Evolutionary conservation across 768 basidiomycete species (phyloP).

Genomic region (Serendipita vermifera): DNA sequence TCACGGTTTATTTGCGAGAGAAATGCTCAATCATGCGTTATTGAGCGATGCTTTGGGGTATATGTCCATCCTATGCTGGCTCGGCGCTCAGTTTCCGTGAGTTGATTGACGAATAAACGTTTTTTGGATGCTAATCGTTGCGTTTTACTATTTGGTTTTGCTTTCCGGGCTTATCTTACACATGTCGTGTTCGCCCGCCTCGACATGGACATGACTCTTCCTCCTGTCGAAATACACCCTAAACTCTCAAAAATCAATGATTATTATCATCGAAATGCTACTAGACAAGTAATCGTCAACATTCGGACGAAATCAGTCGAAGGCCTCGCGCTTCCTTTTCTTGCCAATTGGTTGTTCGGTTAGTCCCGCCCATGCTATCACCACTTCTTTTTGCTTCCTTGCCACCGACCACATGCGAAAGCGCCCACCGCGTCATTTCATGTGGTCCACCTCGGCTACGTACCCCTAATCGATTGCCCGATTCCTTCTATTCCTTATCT

Average conservation of each 20-base stretch:
- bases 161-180: constrained; percentile 13
- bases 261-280: too few species aligned
- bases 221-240: too few species aligned
- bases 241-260: too few species aligned
- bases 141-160: constrained; percentile 7
- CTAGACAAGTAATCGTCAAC: constrained; percentile 77
- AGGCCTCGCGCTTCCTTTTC: constrained; percentile 83
- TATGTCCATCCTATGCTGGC: constrained; percentile 62
- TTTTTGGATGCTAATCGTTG: neutral
- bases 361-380: constrained; percentile 19
- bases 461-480: neutral
- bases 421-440: neutral
- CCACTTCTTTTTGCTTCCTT: neutral
- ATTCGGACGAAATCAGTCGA: constrained; percentile 62
- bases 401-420: neutral
- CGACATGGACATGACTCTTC: too few species aligned
- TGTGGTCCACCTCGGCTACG: too few species aligned
- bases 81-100: constrained; percentile 82
- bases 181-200: constrained; percentile 4
- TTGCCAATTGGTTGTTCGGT: constrained; percentile 90
- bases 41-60: constrained; percentile 37
- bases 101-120: constrained; percentile 22
- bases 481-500: constrained; percentile 5
- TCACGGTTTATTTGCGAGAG: neutral
- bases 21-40: constrained; percentile 8